Evolutionary conservation across 202 grass and related monocot genomes (phyloP), one percentile per base, ranked within the genome.

Genomic region (Setaria italica): DNA sequence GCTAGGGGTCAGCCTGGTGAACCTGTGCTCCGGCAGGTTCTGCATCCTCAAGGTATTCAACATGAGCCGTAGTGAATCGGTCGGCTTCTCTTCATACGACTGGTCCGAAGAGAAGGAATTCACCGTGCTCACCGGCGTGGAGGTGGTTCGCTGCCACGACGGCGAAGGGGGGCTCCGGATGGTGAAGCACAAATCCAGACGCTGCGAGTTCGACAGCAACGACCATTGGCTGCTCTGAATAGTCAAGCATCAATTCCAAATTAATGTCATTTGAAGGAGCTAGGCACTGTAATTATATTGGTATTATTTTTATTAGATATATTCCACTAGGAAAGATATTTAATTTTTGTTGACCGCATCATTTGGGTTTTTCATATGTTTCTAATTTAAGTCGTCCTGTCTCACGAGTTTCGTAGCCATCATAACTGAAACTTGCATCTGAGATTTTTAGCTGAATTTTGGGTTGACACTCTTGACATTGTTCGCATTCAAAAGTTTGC

Each of bases 161-260:
- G 78, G 50, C 2, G n/a, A 9, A 63, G 25, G 11, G 1, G 11
- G 1, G 51, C 67, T 71, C 9, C n/a, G 55, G 51, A 46, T 47
- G 50, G 21, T 82, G 65, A 70, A 55, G 66, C 79, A 82, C 47
- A 71, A 82, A 51, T 70, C 66, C 62, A 64, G 2, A 15, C 62
- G 30, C 6, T 34, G 2, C 62, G 6, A 0, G 6, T 2, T 56
- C 54, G 0, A 0, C 51, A 5, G 5, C 19, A 0, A 14, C n/a
- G n/a, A n/a, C 1, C 17, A 55, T 19, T 56, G 54, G 54, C 11
- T 56, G 20, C 2, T 56, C 54, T 56, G 54, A 56, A 13, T 41
- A 41, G 39, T 41, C 39, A 41, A 41, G 39, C 39, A 41, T 41
- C 39, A 41, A 41, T 41, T 41, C 39, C 39, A 41, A 4, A 25